Evolutionary conservation across 176 grass and related monocot genomes (phyloP), one percentile per base, ranked within the genome.

Genomic region (Tuctoria greenei): DNA sequence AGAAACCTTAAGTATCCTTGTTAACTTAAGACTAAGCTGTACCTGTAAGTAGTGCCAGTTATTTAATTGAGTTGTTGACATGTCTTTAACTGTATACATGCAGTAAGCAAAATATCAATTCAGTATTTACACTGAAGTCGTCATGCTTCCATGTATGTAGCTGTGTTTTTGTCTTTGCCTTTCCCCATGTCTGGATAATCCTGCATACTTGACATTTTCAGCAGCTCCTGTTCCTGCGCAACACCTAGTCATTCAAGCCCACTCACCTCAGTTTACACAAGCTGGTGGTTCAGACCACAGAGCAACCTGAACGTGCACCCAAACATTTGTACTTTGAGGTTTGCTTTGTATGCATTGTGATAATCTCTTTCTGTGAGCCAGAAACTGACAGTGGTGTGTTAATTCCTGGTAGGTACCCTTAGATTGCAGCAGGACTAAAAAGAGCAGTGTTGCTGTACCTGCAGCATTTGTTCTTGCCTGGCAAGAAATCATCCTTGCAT

Each of bases 391-490:
- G n/a, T 61, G 12, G 20, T 47, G 9, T 71, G 73, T 34, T 54
- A 21, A 16, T 85, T 61, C 49, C 39, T 85, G 27, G 56, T 79
- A 92, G 95, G 85, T 92, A 93, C 81, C 86, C 71, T 87, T 93
- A 89, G 86, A 82, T 91, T 92, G 88, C 91, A 93, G 81, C 95
- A 92, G 88, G 88, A 92, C 84, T 83, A 86, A 84, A 76, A 87
- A 89, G 72, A 91, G 76, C 82, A 80, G 78, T 91, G 76, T 75
- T 93, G 84, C 84, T 78, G 71, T 79, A 78, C 61, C 77, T 64
- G 84, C 71, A 84, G 75, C 86, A 86, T 56, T 66, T 43, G 77
- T 87, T 82, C 88, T 91, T 93, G 77, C 91, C 86, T 95, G 74
- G 88, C 81, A 91, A 88, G 83, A 66, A 85, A 81, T 74, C 66